Percentiles rank a stretch among this genome's conserved stretches.
phyloP scores from a whole-genome alignment of 148 eudicot genomes.

The Rhododendron ferrugineum region DNA sequence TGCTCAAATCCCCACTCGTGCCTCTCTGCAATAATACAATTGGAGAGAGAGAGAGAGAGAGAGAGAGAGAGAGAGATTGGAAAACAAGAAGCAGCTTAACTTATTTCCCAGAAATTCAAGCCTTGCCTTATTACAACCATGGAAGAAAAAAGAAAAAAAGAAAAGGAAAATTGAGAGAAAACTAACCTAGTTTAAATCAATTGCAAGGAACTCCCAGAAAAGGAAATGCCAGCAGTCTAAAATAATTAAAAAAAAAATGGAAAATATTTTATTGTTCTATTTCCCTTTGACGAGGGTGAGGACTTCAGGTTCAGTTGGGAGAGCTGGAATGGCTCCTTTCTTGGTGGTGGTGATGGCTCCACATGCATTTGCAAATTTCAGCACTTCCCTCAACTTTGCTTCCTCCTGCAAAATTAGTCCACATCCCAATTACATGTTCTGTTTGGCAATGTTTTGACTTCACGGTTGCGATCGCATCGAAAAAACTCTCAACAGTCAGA shows the following conservation, averaged over 20 bases:
- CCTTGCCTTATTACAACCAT: background rate
- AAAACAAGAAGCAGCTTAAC: background rate
- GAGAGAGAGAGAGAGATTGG: background rate
- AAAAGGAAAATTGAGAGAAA: background rate
- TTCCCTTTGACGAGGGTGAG: conserved; percentile 29
- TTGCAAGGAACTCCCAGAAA: background rate
- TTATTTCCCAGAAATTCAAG: background rate
- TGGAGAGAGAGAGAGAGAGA: background rate
- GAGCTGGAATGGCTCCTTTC: conserved; percentile 81
- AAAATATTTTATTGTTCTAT: background rate
- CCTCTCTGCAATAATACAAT: background rate
- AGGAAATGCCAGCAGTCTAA: background rate
- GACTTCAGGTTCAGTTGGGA: conserved; percentile 49
- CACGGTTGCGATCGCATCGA: background rate
- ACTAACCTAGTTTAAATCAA: background rate
- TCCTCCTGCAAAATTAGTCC: conserved; percentile 43
- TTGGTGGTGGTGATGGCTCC: conserved; percentile 81
- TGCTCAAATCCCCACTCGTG: background rate
- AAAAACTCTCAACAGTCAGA: background rate
- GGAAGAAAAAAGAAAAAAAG: background rate
- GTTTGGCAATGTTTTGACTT: background rate
- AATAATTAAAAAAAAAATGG: no score
- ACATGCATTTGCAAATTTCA: conserved; percentile 63
- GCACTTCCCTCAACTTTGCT: conserved; percentile 41
- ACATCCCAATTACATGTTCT: background rate